Percentiles rank a stretch among this genome's conserved stretches.
These are phyloP conservation scores for Ustilago trichophora DNA, from an alignment of 1,284 basidiomycete species.

Conservation along the genomic window DNA sequence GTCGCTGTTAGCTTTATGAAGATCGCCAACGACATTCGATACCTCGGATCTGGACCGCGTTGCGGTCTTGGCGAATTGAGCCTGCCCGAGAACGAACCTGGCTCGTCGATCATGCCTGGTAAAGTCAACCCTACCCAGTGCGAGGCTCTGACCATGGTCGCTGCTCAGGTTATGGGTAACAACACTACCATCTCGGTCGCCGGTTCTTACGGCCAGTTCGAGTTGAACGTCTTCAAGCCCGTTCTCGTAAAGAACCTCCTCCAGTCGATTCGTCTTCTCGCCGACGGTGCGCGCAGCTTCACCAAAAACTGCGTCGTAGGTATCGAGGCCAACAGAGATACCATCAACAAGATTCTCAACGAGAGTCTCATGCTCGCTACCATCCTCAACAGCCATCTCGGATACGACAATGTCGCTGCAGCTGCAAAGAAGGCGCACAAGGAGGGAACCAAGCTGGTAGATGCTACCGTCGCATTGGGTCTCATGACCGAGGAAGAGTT, in stretches of 20 bases:
- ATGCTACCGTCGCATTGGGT: conserved; percentile 87
- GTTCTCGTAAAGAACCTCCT: conserved; percentile 97
- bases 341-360: conserved; percentile 87
- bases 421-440: conserved; percentile 99
- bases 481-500: conserved; percentile 91
- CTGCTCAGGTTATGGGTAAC: conserved; percentile 98
- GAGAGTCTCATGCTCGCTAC: conserved; percentile 91
- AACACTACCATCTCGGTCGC: conserved; percentile 92
- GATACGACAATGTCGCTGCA: conserved; percentile 97
- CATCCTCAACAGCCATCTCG: conserved; percentile 88
- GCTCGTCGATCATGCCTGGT: conserved; percentile 99
- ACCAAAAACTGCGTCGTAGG: conserved; percentile 97
- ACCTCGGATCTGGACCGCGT: conserved; percentile 94
- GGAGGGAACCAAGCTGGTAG: conserved; percentile 94
- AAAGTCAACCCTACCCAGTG: conserved; percentile 99
- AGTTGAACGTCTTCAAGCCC: conserved; percentile 99
- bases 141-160: conserved; percentile 96
- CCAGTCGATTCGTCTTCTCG: conserved; percentile 90
- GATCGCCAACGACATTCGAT: conserved; percentile 99
- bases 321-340: conserved; percentile 93
- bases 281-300: conserved; percentile 83
- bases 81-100: conserved; percentile 98
- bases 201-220: conserved; percentile 95
- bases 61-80: conserved; percentile 95
- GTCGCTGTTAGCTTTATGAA: conserved; percentile 97